Base-by-base conservation (phyloP, 345 rosid genomes). In the Bretschneidera sinensis region DNA sequence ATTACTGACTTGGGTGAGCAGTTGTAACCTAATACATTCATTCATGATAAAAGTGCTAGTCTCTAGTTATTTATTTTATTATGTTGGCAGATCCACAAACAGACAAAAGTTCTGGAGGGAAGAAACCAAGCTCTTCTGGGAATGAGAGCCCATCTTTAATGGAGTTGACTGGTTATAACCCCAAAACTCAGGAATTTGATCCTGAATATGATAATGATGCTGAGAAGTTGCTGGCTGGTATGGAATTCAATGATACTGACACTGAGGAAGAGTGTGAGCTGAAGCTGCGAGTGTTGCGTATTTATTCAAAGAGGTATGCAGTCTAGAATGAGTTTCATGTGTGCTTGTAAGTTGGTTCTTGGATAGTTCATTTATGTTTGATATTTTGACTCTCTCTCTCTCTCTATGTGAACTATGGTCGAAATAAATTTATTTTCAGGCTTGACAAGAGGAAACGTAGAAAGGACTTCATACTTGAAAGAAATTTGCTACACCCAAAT, bases 121-220 rank as follows among this genome's bases (percentile, higher is more conserved):
- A 85, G 76, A 86, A 83, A 80, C 89, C 88, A 23, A 67, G 64
- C 50, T 24, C 82, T 67, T 49, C 73, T 1, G 90, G 62, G 53
- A 87, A 73, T 60, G 90, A 85, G 7, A 85, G 84, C n/a, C n/a
- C n/a, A n/a, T n/a, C n/a, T 59, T 77, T 91, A 74, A 66, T 88
- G 68, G 97, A 86, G 61, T 22, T 68, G 65, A 86, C 97, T 31
- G 89, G 88, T 70, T 90, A 81, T 76, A 94, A 88, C 71, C 64
- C 82, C 33, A 94, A 88, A 75, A 81, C 95, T 71, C 81, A 78
- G 63, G 97, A 94, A 56, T 94, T 90, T 66, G 97, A 94, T 68
- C 83, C 97, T n/a, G 99, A 90, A 67, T 94, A 88, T 33, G 99
- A 94, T 64, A 90, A 94, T 59, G 99, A 90, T 67, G 96, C 97